Conservation (phyloP, 257 asterid species). For the Primulina huaijiensis region DNA sequence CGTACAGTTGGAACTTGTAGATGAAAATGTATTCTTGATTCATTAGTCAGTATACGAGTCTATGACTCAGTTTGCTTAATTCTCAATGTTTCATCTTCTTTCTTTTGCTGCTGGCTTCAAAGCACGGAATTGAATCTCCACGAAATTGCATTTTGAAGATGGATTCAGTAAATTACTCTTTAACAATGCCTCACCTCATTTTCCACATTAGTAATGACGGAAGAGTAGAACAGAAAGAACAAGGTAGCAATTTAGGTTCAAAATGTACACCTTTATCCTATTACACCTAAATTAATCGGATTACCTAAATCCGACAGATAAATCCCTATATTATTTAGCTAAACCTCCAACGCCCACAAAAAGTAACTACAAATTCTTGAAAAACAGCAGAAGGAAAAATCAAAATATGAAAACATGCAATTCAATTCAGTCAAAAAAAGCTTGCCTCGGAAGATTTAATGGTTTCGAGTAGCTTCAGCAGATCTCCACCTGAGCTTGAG, state of each 20-base stretch:
- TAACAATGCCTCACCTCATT: not conserved
- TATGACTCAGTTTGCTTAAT: too few species aligned
- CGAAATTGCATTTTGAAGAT: not conserved
- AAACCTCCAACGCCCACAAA: conserved; percentile 8
- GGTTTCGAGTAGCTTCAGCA: conserved; percentile 52
- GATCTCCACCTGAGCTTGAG: conserved; percentile 38
- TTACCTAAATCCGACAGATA: not conserved
- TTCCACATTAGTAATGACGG: not conserved
- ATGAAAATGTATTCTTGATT: too few species aligned
- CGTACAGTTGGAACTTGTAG: too few species aligned
- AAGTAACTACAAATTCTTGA: conserved; percentile 8
- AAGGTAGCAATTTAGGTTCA: not conserved
- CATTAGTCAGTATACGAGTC: too few species aligned
- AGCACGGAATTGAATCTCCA: not conserved
- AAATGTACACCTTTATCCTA: not conserved
- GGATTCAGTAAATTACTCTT: not conserved
- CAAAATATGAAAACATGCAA: conserved; percentile 1
- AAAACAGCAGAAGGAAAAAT: conserved; percentile 1
- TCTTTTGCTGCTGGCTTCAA: not conserved
- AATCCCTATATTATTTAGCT: not conserved
- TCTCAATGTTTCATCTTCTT: not conserved
- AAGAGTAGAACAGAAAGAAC: not conserved
- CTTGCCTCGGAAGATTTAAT: conserved; percentile 72
- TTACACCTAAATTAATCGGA: not conserved
- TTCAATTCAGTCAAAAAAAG: conserved; percentile 17